Evolutionary conservation across 768 basidiomycete genomes (phyloP).

Genomic region (Pleurotus djamor): DNA sequence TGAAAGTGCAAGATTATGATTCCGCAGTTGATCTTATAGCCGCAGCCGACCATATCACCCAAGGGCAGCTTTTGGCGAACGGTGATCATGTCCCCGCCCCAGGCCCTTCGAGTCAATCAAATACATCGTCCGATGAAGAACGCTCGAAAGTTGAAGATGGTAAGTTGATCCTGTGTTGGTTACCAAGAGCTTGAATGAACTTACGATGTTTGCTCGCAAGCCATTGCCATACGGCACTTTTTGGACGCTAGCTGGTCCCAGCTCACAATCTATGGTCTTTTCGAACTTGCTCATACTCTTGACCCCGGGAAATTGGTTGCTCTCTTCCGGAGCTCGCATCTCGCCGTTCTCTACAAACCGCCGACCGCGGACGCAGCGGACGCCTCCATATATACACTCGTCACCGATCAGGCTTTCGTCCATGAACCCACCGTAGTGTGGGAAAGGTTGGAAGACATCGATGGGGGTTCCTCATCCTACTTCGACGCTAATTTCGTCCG

Average conservation of each 20-base stretch:
- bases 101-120: conserved; percentile 20
- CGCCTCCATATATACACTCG: conserved; percentile 70
- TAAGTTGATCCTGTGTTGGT: conserved; percentile 26
- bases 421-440: conserved; percentile 81
- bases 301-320: conserved; percentile 60
- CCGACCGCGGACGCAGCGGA: conserved; percentile 21
- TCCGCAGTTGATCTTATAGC: conserved; percentile 71
- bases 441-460: conserved; percentile 89
- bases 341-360: conserved; percentile 80
- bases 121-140: conserved; percentile 48
- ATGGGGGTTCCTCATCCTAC: conserved; percentile 75
- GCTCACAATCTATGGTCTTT: conserved; percentile 85
- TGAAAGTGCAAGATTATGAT: conserved; percentile 66
- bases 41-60: conserved; percentile 73
- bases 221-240: conserved; percentile 65
- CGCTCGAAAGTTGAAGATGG: conserved; percentile 68
- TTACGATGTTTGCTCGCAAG: conserved; percentile 28
- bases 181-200: background rate
- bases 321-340: conserved; percentile 87
- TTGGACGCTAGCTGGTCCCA: conserved; percentile 76
- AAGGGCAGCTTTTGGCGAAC: conserved; percentile 53
- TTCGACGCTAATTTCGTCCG: conserved; percentile 69
- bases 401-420: conserved; percentile 81
- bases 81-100: conserved; percentile 21
- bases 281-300: conserved; percentile 71